These are phyloP conservation scores for Ceratocystis papillata DNA, from an alignment of 2,329 filamentous ascomycete species.

Conservation along the genomic window DNA sequence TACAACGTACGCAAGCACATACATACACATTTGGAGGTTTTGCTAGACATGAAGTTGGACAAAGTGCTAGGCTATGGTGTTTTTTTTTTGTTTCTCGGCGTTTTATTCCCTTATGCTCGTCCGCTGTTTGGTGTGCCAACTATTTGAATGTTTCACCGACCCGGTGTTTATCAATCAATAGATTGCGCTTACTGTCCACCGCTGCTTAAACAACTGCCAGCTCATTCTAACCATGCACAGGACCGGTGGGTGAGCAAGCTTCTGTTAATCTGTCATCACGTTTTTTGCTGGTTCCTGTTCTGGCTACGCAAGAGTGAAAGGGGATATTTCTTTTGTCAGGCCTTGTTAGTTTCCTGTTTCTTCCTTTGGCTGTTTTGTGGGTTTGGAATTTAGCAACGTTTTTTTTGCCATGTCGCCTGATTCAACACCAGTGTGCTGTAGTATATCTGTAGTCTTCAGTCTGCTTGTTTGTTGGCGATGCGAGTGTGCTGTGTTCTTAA, in stretches of 20 bases:
- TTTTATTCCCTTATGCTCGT: not conserved
- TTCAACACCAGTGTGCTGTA: not conserved
- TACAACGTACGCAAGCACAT: not conserved
- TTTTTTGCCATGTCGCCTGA: not conserved
- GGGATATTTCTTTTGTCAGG: not conserved
- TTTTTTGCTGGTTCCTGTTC: not conserved
- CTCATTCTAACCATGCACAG: not conserved
- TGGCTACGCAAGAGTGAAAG: not conserved
- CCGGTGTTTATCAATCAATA: not conserved
- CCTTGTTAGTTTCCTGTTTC: conserved; percentile 4
- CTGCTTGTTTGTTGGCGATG: not conserved
- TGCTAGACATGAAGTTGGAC: not conserved
- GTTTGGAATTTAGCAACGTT: conserved; percentile 19
- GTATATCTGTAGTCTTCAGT: not conserved
- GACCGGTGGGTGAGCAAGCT: not conserved
- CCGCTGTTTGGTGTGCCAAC: not conserved
- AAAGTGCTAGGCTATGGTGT: not conserved
- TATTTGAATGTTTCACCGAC: not conserved
- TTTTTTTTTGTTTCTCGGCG: not conserved
- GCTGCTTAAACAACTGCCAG: no score
- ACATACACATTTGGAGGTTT: not conserved
- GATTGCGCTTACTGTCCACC: not conserved
- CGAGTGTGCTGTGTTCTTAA: not conserved
- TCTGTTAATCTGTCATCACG: not conserved
- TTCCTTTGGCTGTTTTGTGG: conserved; percentile 11